Evolutionary conservation across 1,284 basidiomycete genomes (phyloP).

Genomic region (Melampsora americana): DNA sequence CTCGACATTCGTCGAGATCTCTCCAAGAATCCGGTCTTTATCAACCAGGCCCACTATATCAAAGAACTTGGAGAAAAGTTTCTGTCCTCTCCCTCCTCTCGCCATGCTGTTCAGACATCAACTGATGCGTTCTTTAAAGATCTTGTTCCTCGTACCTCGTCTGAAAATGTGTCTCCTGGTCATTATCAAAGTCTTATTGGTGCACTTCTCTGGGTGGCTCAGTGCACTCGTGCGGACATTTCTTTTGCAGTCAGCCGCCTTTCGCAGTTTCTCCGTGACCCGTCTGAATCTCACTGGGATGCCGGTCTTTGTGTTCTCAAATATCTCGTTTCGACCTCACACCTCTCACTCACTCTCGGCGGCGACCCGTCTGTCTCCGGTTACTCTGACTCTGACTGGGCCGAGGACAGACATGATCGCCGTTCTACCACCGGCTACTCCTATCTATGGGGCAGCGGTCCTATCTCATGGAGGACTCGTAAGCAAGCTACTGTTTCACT

Average conservation of each 20-base stretch:
- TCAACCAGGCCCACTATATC: too few species aligned
- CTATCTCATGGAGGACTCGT: constrained; percentile 8
- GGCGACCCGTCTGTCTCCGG: background rate
- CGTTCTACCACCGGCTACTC: constrained; percentile 24
- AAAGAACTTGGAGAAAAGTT: too few species aligned
- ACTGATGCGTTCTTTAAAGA: background rate
- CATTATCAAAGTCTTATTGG: too few species aligned
- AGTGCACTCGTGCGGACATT: too few species aligned
- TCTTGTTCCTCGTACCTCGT: constrained; percentile 1
- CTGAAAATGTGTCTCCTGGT: too few species aligned
- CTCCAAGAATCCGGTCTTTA: background rate
- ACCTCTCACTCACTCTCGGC: constrained; percentile 5
- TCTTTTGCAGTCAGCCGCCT: too few species aligned
- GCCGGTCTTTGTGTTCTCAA: background rate
- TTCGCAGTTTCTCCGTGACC: constrained; percentile 18
- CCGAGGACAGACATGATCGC: too few species aligned
- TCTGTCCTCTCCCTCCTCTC: background rate
- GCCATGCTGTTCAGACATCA: background rate
- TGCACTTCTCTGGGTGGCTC: too few species aligned
- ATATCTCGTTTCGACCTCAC: constrained; percentile 4
- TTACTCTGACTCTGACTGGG: constrained; percentile 20
- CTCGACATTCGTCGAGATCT: background rate
- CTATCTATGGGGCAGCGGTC: background rate
- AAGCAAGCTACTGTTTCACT: constrained; percentile 19
- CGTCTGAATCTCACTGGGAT: background rate